Evolutionary conservation across 495 filamentous ascomycete species (phyloP), one percentile per base, ranked within the genome.

Genomic region (Trichoderma asperelloides): DNA sequence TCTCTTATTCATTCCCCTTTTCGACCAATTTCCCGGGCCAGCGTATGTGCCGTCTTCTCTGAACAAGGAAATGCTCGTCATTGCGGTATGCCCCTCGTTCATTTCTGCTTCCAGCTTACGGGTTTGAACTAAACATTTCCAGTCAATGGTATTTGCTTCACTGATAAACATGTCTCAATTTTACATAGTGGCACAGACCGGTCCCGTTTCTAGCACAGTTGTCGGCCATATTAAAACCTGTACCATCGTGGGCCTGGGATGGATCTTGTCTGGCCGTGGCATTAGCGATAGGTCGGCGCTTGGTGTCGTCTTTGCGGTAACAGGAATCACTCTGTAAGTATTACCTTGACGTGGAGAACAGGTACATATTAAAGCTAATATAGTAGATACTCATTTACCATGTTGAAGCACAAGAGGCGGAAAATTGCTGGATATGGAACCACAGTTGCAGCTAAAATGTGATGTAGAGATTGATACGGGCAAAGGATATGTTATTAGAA

Each of bases 91-190:
- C 23, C 9, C 41, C 62, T 30, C 47, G 12, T 7, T 37, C 43
- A 6, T 30, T 23, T 63, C 39, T 47, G 43, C 51, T 60, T 39
- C 64, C 60, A 67, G 25, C 66, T 30, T 62, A 21, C 16, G 25
- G 11, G 30, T 18, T 28, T 60, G 41, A 23, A 62, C 68, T 72
- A 64, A 70, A 62, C 37, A 71, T 69, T 73, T 72, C 40, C 40
- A 79, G 81, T 83, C 83, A 69, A 88, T 88, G 9, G 62, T 85
- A 16, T 86, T 87, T 67, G 89, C 89, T 3, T 84, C 83, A 33
- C 75, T 90, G 23, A 88, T 92, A 70, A 91, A 91, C 72, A 79
- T 91, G 62, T 88, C 86, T 9, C 88, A 90, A 71, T 91, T 91
- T 71, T 89, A 89, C 71, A 90, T 92, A 69, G 86, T 91, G 45